Evolutionary conservation across 1,139 yeast genomes (phyloP).

Genomic region (Torulaspora globosa): DNA sequence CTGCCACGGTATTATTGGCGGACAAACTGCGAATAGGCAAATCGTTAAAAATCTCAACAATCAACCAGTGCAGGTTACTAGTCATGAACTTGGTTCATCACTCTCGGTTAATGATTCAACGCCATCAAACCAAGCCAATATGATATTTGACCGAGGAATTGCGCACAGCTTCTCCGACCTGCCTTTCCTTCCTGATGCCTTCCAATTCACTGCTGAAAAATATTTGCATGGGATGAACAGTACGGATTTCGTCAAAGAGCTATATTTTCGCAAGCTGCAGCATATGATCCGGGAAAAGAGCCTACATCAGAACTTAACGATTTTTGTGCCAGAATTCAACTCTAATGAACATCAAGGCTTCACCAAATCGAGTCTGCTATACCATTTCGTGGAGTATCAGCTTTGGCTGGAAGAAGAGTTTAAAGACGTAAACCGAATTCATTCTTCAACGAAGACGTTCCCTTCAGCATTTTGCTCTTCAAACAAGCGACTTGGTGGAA

Average conservation of each 20-base stretch:
- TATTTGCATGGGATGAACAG: constrained; percentile 68
- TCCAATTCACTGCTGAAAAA: constrained; percentile 63
- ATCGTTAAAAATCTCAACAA: constrained; percentile 28
- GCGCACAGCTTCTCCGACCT: constrained; percentile 52
- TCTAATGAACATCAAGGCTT: constrained; percentile 39
- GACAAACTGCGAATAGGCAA: constrained; percentile 12
- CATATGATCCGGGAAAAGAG: constrained; percentile 54
- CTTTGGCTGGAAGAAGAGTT: constrained; percentile 35
- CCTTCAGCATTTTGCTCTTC: constrained; percentile 43
- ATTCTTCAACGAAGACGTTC: constrained; percentile 38
- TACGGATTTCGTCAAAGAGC: constrained; percentile 63
- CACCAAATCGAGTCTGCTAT: constrained; percentile 45
- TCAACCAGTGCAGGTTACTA: constrained; percentile 28
- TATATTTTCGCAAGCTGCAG: constrained; percentile 58
- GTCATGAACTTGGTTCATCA: constrained; percentile 36
- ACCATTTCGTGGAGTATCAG: constrained; percentile 62
- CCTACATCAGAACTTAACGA: constrained; percentile 50
- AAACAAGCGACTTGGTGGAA: constrained; percentile 41
- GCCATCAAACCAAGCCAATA: constrained; percentile 40
- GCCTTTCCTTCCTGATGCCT: constrained; percentile 39
- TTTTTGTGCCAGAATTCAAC: constrained; percentile 47
- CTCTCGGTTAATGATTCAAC: constrained; percentile 32
- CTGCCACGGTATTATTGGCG: constrained; percentile 28
- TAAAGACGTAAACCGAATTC: constrained; percentile 19
- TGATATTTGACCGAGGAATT: constrained; percentile 55